A percentile compares a stretch with the other conserved stretches of the same genome.
These are phyloP conservation scores for Sarocladium kiliense DNA, from an alignment of 2,329 filamentous ascomycete genomes.

Conservation along the genomic window DNA sequence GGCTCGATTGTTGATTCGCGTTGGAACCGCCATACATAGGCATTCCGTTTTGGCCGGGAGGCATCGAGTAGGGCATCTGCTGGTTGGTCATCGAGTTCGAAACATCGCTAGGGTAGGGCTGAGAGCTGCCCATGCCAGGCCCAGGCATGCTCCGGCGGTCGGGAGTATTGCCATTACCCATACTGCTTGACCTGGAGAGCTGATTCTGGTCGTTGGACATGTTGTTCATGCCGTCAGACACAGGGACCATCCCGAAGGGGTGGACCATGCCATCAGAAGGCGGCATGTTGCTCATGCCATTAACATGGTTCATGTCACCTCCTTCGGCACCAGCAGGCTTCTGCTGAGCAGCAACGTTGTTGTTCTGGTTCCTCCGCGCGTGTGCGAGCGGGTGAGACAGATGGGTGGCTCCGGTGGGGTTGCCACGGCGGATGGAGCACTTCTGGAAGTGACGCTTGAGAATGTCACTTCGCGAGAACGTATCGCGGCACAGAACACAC, in stretches of 20 bases:
- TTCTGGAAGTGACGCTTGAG: constrained; percentile 99
- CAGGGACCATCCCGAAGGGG: constrained; percentile 51
- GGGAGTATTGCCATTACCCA: constrained; percentile 50
- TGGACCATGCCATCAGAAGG: constrained; percentile 51
- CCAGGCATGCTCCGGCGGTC: constrained; percentile 52
- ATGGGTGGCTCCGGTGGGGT: constrained; percentile 91
- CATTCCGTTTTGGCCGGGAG: constrained; percentile 57
- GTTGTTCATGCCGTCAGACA: constrained; percentile 54
- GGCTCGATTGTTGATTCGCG: constrained; percentile 55
- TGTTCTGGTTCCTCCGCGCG: constrained; percentile 68
- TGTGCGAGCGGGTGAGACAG: constrained; percentile 88
- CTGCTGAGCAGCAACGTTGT: constrained; percentile 53
- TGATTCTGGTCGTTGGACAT: constrained; percentile 57
- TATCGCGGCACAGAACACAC: constrained; percentile 96
- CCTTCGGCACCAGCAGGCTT: constrained; percentile 49
- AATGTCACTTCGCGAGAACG: constrained; percentile 96
- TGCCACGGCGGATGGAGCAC: constrained; percentile 92
- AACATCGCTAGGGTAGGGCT: constrained; percentile 53
- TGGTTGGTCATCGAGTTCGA: constrained; percentile 59
- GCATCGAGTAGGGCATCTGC: constrained; percentile 61
- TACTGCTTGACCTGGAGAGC: constrained; percentile 56
- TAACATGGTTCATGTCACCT: constrained; percentile 55
- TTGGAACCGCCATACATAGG: constrained; percentile 57
- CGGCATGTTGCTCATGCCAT: constrained; percentile 52
- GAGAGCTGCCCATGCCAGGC: constrained; percentile 42